Evolutionary conservation across 768 basidiomycete genomes (phyloP).

Genomic region (Trametes meyenii): DNA sequence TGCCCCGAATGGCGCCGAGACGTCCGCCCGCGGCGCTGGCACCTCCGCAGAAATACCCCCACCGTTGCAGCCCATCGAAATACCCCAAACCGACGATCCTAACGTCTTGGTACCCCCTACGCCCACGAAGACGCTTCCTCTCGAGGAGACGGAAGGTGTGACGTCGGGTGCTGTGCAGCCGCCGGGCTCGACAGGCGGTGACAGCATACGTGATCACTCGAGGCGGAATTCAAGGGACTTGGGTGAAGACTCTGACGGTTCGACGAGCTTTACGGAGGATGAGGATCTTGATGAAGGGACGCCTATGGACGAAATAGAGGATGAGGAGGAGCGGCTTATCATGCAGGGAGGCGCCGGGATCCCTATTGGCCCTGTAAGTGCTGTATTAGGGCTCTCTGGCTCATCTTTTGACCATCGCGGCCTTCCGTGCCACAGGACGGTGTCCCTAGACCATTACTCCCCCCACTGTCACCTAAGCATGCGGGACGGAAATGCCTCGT

Average conservation of each 20-base stretch:
- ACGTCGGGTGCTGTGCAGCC: conserved; percentile 92
- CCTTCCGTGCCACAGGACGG: conserved; percentile 64
- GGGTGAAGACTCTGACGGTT: conserved; percentile 57
- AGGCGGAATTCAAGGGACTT: conserved; percentile 46
- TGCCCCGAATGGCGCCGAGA: conserved; percentile 15
- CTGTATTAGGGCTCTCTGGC: not conserved
- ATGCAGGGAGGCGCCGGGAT: conserved; percentile 93
- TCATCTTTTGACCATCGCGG: conserved; percentile 1
- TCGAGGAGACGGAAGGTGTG: conserved; percentile 82
- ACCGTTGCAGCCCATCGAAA: conserved; percentile 31
- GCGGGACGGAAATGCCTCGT: conserved; percentile 93
- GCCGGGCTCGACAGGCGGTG: conserved; percentile 75
- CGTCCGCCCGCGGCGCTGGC: conserved; percentile 14
- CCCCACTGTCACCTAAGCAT: conserved; percentile 79
- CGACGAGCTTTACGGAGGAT: conserved; percentile 62
- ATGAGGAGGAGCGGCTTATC: conserved; percentile 90
- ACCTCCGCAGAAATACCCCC: conserved; percentile 20
- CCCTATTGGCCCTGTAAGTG: conserved; percentile 85
- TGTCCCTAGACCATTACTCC: conserved; percentile 81
- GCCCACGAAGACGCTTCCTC: conserved; percentile 52
- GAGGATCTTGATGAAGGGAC: conserved; percentile 60
- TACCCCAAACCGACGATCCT: conserved; percentile 35
- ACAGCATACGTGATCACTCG: conserved; percentile 32
- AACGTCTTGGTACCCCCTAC: conserved; percentile 51
- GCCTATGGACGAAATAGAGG: conserved; percentile 65